Base-by-base conservation (phyloP, 768 basidiomycete genomes). In the Termitomyces sp. region DNA sequence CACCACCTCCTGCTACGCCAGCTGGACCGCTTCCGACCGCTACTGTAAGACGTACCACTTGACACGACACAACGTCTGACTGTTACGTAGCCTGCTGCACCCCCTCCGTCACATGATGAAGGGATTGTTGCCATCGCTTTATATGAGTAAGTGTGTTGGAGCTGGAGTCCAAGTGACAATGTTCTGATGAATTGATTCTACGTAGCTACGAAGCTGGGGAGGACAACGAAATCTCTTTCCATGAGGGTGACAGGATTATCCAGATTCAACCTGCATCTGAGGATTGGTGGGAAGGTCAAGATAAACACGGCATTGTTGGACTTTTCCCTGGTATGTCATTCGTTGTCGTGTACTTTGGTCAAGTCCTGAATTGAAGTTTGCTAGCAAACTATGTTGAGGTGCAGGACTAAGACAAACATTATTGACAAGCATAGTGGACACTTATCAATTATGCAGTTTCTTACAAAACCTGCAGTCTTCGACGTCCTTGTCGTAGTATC, bases 141-240 rank as follows among this genome's bases (percentile, higher is more conserved):
- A 4, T 93, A 90, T 67, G 87, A 85, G 88, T 92, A 65, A 63
- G 86, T 75, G 31, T 37, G 37, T 37, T 36, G 16, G 32, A 49
- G 43, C 22, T 27, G 42, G 44, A 34, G 46, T 34, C 5, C 46
- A 1, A 14, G 24, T 34, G 1, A 31, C 46, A 26, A 53, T 52
- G 44, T 44, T 47, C 29, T 56, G 9, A 61, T 46, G 44, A 51
- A 24, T 4, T 41, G 9, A 8, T 24, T 50, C 1, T 22, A 13
- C 54, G 7, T 49, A 94, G 91, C 61, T 96, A 95, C 65, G 91
- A 93, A 10, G 92, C 94, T 0, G 84, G 84, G 0, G 94, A 97
- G 67, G 93, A 94, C 63, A 97, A 98, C 66, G 94, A 97, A 67
- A 73, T 97, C 29, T 79, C 86, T 3, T 93, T 98, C 81, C 74